Conservation (phyloP, 2,329 filamentous ascomycete genomes). For the Fusarium foetens region DNA sequence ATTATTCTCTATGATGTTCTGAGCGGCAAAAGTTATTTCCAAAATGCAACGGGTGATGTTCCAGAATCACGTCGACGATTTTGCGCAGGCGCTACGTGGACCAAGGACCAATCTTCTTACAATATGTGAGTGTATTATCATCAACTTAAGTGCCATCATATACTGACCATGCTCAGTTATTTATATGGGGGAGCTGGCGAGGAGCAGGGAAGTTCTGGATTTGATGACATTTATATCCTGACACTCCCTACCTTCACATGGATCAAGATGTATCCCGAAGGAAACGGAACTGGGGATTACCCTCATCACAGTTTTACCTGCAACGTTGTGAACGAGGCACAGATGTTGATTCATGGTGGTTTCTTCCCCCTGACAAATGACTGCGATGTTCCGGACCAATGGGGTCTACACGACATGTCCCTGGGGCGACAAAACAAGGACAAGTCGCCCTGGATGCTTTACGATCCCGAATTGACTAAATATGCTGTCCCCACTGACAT, state of each 20-base stretch:
- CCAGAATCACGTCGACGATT: conserved; percentile 65
- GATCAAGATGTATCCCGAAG: conserved; percentile 63
- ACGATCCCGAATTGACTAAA: conserved; percentile 57
- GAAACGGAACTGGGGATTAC: conserved; percentile 51
- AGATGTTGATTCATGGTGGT: conserved; percentile 72
- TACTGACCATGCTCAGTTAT: conserved; percentile 56
- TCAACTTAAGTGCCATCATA: not conserved
- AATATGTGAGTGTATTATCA: conserved; percentile 63
- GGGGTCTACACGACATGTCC: conserved; percentile 68
- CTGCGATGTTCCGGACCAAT: conserved; percentile 63
- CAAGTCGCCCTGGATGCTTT: conserved; percentile 62
- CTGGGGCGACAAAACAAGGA: conserved; percentile 60
- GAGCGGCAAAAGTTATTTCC: conserved; percentile 67
- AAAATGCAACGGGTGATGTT: conserved; percentile 63
- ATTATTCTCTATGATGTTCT: conserved; percentile 70
- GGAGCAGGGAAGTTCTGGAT: conserved; percentile 58
- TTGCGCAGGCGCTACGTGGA: conserved; percentile 69
- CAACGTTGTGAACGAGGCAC: conserved; percentile 62
- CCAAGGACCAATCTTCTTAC: conserved; percentile 68
- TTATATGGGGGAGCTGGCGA: conserved; percentile 68
- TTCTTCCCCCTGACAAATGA: conserved; percentile 60
- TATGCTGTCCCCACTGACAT: conserved; percentile 65
- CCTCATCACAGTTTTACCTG: conserved; percentile 67
- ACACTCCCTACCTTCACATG: conserved; percentile 70
- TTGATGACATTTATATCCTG: conserved; percentile 70